Evolutionary conservation across 106 monocot species (phyloP), one percentile per base, ranked within the genome.

Genomic region (Xerophyta viscosa): DNA sequence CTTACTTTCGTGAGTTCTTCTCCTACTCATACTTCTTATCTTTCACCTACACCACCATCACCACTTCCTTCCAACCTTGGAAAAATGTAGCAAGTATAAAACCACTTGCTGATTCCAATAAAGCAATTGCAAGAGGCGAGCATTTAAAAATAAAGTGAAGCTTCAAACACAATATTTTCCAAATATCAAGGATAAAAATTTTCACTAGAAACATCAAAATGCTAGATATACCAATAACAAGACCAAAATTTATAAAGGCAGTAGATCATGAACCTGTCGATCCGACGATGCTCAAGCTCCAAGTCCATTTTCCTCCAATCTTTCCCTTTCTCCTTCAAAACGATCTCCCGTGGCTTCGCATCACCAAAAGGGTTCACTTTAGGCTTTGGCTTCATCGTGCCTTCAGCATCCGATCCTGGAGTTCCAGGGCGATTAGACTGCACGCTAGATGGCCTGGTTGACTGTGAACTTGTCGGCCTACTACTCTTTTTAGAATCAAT

Each of bases 361-460:
- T 90, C 74, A 6, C 98, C 98, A 72, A 99, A 99, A 11, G 98
- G 98, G 46, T 99, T 90, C 46, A 86, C 68, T 69, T 78, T 99
- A 8, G 56, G 72, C 24, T 77, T 47, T 17, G 80, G 27, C 25
- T 75, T 71, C 8, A 26, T 18, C n/a, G 27, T 6, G 36, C 52
- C 68, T 27, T 47, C 76, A 14, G 25, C 62, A 24, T 2, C 56
- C 2, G 71, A 79, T n/a, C 63, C 68, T 7, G 81, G 79, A 47
- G 67, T 86, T 33, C 69, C 82, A 4, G 76, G 72, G 50, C 86
- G 75, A 62, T 70, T 86, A 2, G 98, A 99, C 15, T 91, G 86
- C 14, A 77, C 79, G 41, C 98, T 99, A 12, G 79, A 72, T 46
- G 96, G 85, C 63, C 96, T 75, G 66, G 87, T 87, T 4, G 87